A percentile compares a stretch with the other conserved stretches of the same genome.
phyloP scores from a whole-genome alignment of 2,329 filamentous ascomycete species.

The Dichotomopilus funicola region DNA sequence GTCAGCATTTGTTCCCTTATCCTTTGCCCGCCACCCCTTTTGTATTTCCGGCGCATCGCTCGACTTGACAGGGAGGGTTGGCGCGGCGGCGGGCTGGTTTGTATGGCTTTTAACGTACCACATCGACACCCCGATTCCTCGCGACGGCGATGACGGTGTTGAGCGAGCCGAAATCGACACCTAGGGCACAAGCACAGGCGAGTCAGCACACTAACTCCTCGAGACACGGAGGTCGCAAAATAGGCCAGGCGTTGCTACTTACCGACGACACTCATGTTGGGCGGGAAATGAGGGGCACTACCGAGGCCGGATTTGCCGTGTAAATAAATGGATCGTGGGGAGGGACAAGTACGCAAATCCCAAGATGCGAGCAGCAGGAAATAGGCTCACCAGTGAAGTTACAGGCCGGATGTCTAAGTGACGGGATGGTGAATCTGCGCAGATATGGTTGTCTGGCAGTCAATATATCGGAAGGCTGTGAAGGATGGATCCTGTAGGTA shows the following conservation, averaged over 20 bases:
- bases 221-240: not conserved
- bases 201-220: slow-evolving; percentile 3
- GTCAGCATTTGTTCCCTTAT: slow-evolving; percentile 2
- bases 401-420: not conserved
- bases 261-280: slow-evolving; percentile 52
- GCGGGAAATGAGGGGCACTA: slow-evolving; percentile 21
- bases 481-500: slow-evolving; percentile 3
- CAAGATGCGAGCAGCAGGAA: not conserved
- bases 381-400: slow-evolving; percentile 19
- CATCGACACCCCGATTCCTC: slow-evolving; percentile 97
- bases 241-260: slow-evolving; percentile 25
- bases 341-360: not conserved
- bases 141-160: slow-evolving; percentile 98
- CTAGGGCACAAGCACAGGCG: slow-evolving; percentile 32
- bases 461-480: slow-evolving; percentile 3
- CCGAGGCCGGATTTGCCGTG: not conserved
- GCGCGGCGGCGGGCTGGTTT: not conserved
- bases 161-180: slow-evolving; percentile 91
- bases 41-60: not conserved
- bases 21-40: not conserved
- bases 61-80: not conserved
- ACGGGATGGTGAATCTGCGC: slow-evolving; percentile 11
- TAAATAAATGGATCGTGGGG: slow-evolving; percentile 11
- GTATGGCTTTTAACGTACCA: slow-evolving; percentile 58
- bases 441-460: slow-evolving; percentile 18